Base-by-base conservation (phyloP, 805 yeast genomes). In the Hanseniaspora pseudoguilliermondii region DNA sequence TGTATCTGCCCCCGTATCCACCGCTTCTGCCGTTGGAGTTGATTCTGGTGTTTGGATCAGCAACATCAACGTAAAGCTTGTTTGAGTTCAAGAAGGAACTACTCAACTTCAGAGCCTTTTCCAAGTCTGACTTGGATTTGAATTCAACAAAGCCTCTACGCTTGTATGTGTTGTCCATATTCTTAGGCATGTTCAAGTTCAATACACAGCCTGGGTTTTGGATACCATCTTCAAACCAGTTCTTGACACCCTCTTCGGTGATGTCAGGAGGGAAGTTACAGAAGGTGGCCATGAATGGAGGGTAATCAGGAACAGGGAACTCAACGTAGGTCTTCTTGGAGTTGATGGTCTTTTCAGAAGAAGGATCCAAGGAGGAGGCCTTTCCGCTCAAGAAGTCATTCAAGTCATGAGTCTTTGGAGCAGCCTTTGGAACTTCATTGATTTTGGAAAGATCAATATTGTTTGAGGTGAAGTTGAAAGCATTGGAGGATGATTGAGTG, bases 211-310 rank as follows among this genome's bases (percentile, higher is more conserved):
- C 81, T 64, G 73, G 71, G 60, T 80, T 74, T 58, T 69, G 65
- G 57, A 79, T 63, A 55, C 72, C 73, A 58, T 77, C 79, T 62
- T 78, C 82, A 57, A 85, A 77, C 74, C 83, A 84, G 27, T 76
- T 78, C 53, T 69, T 72, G 57, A 85, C 74, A 54, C 75, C 78
- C 39, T 75, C 80, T 69, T 91, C 97, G 48, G 74, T 69, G 47
- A 80, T 78, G 57, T 85, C 90, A 82, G 86, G 84, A 58, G 96
- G 87, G 66, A 93, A 79, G 72, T 90, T 89, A 66, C 80, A 80
- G 61, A 91, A 76, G 68, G 87, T 81, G n/a, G 96, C 97, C 64
- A 86, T 84, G 76, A 71, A 93, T 55, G 99, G 99, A 20, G 97
- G 89, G 53, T 73, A 77, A 63, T 88, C 91, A 47, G 99, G 99